Evolutionary conservation across 345 rosid genomes (phyloP).

Genomic region (Eucalyptus rudis): DNA sequence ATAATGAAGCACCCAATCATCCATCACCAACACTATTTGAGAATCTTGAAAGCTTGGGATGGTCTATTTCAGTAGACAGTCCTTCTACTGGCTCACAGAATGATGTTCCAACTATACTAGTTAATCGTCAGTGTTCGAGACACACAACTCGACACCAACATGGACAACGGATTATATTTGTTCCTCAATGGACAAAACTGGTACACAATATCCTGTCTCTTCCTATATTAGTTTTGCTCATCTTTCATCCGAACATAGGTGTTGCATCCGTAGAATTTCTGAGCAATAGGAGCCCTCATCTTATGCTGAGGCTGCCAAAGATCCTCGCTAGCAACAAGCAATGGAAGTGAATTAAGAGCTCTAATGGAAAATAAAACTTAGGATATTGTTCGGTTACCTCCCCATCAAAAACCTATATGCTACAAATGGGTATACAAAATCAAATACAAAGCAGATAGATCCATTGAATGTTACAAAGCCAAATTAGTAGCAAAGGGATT

Average conservation of each 20-base stretch:
- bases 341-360: not conserved
- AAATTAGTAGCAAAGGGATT: too few relatives aligned
- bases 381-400: too few relatives aligned
- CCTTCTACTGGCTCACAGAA: fast-evolving
- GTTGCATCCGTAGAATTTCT: too few relatives aligned
- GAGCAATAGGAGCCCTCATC: not conserved
- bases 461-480: too few relatives aligned
- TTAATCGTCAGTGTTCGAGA: not conserved
- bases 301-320: not conserved
- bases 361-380: too few relatives aligned
- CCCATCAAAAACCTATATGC: too few relatives aligned
- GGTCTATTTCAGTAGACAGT: not conserved
- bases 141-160: not conserved
- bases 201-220: not conserved
- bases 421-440: too few relatives aligned
- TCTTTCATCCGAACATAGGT: not conserved
- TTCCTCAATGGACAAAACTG: too few relatives aligned
- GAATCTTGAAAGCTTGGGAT: too few relatives aligned
- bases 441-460: too few relatives aligned
- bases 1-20: not conserved
- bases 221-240: not conserved
- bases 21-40: not conserved
- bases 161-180: not conserved
- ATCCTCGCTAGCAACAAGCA: not conserved
- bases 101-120: not conserved